phyloP scores from a whole-genome alignment of 805 yeast species.

The Debaryomyces tyrocola region DNA sequence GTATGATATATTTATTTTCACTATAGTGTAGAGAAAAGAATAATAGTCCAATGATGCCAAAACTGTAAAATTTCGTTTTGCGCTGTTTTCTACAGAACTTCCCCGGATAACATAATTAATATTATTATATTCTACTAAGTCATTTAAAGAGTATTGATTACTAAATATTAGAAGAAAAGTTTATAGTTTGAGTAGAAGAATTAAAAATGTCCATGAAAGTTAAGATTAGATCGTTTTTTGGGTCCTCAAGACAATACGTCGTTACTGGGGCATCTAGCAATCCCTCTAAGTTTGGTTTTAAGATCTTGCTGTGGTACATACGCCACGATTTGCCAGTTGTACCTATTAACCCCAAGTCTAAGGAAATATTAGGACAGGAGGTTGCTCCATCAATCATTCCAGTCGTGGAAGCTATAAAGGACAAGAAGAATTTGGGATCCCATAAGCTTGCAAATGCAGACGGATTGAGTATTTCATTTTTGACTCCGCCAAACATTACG shows the following conservation, averaged over 20 bases:
- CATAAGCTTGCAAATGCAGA: conserved; percentile 32
- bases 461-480: conserved; percentile 61
- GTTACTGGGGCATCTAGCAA: conserved; percentile 74
- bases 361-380: conserved; percentile 44
- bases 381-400: conserved; percentile 34
- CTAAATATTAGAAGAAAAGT: no score
- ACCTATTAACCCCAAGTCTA: conserved; percentile 63
- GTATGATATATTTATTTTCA: not conserved
- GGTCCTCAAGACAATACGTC: conserved; percentile 52
- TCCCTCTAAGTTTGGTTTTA: conserved; percentile 66
- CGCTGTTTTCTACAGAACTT: no score
- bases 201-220: conserved; percentile 36
- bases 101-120: no score
- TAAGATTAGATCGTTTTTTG: conserved; percentile 47
- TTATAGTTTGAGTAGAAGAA: no score
- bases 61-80: conserved; percentile 29
- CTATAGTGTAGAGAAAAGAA: conserved; percentile 9
- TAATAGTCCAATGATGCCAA: conserved; percentile 27
- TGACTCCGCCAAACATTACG: conserved; percentile 73
- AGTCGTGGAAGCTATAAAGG: conserved; percentile 22
- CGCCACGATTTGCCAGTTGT: conserved; percentile 55
- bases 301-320: conserved; percentile 68
- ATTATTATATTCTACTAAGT: no score
- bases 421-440: conserved; percentile 16
- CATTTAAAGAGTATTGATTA: no score